Evolutionary conservation across 1,284 basidiomycete species (phyloP).

Genomic region (Tilletia setariae): DNA sequence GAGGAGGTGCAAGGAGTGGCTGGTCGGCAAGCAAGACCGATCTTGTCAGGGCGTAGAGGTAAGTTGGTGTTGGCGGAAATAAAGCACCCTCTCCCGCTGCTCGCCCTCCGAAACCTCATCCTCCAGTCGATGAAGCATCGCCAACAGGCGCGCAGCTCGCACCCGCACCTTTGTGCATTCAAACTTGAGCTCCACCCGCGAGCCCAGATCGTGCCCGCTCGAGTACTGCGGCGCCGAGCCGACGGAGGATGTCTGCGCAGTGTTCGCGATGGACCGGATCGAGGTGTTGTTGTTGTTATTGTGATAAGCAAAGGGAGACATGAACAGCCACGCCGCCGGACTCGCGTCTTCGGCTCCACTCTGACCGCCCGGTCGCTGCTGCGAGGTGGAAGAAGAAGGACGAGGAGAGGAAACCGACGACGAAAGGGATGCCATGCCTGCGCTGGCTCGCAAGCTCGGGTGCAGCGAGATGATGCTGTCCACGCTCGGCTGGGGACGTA

Average conservation of each 20-base stretch:
- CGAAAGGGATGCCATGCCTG: background rate
- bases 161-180: background rate
- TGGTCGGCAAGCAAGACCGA: no score
- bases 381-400: background rate
- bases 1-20: no score
- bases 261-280: no score
- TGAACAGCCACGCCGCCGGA: conserved; percentile 4
- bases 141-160: background rate
- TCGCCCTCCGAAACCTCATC: background rate
- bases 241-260: no score
- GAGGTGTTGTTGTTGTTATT: background rate
- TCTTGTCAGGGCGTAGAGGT: no score
- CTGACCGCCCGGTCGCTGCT: no score
- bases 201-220: background rate
- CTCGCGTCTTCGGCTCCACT: background rate
- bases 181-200: background rate
- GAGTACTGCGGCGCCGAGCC: background rate
- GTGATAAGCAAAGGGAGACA: conserved; percentile 5
- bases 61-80: no score
- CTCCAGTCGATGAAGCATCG: conserved; percentile 11
- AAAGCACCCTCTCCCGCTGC: background rate
- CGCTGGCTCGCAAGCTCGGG: background rate
- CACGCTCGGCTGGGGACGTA: background rate
- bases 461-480: conserved; percentile 1
- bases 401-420: background rate